Percentiles rank a stretch among this genome's conserved stretches.
Evolutionary conservation across 306 rosid species (phyloP).

Genomic region (Chamaecrista fasciculata): DNA sequence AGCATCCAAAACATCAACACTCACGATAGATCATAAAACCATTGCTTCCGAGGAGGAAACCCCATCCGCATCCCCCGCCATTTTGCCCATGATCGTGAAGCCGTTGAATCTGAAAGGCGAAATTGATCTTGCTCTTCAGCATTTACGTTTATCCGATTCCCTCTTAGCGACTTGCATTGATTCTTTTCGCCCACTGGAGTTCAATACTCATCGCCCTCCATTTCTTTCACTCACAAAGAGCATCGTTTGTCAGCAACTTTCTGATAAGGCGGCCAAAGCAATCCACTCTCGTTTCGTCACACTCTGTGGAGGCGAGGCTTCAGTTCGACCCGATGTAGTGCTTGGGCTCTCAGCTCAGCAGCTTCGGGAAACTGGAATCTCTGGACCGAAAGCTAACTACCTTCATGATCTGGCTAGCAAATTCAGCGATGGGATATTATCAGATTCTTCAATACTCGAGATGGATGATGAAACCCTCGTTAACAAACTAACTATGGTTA

Average conservation of each 20-base stretch:
- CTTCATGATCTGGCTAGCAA: conserved; percentile 63
- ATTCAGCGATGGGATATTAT: conserved; percentile 45
- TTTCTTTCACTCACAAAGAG: conserved; percentile 56
- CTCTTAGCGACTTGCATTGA: conserved; percentile 43
- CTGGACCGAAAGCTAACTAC: conserved; percentile 68
- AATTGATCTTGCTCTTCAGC: conserved; percentile 52
- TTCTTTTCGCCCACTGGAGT: conserved; percentile 41
- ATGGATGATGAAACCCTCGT: conserved; percentile 67
- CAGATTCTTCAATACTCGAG: conserved; percentile 53
- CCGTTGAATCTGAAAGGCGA: conserved; percentile 42
- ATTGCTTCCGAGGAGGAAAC: background rate
- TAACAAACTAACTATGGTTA: conserved; percentile 49
- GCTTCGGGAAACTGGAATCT: conserved; percentile 62
- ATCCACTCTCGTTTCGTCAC: conserved; percentile 61
- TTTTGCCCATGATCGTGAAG: conserved; percentile 23
- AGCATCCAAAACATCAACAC: background rate
- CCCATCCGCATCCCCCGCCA: background rate
- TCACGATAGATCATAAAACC: background rate
- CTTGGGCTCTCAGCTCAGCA: conserved; percentile 40
- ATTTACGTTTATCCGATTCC: conserved; percentile 58
- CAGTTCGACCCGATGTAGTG: conserved; percentile 45
- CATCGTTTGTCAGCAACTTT: conserved; percentile 78
- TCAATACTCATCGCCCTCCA: conserved; percentile 33
- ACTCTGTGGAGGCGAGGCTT: conserved; percentile 57
- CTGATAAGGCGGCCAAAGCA: conserved; percentile 55